These are phyloP conservation scores for Yarrowia yakushimensis DNA, from an alignment of 805 yeast genomes.

Conservation along the genomic window DNA sequence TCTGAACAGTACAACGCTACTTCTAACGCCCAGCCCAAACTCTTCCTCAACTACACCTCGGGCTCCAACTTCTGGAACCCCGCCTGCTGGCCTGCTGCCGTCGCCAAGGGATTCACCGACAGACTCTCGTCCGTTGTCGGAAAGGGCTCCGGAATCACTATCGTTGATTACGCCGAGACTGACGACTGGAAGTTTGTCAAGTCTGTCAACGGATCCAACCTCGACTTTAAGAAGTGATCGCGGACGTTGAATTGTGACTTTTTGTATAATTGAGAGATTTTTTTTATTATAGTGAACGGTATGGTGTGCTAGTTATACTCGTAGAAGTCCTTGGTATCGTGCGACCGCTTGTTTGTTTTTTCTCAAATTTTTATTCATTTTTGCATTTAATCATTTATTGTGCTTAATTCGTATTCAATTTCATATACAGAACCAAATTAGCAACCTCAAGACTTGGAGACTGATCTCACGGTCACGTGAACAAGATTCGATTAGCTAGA, in stretches of 20 bases:
- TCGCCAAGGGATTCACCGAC: conserved; percentile 49
- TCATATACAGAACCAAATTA: no score
- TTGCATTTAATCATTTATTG: no score
- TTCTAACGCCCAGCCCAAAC: conserved; percentile 43
- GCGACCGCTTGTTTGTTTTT: no score
- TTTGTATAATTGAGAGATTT: not conserved
- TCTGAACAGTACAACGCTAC: conserved; percentile 51
- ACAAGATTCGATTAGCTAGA: no score
- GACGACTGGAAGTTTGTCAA: conserved; percentile 55
- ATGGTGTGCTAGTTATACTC: no score
- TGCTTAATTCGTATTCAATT: no score
- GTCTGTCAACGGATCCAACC: conserved; percentile 16
- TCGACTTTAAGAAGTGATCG: conserved; percentile 20
- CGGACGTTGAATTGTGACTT: not conserved
- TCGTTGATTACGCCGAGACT: conserved; percentile 63
- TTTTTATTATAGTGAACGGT: no score
- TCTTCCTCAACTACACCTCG: conserved; percentile 68
- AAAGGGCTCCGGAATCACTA: conserved; percentile 59
- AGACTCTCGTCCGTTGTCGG: conserved; percentile 32
- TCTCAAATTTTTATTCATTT: no score
- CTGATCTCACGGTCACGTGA: no score
- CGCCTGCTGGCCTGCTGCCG: conserved; percentile 69
- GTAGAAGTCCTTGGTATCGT: no score
- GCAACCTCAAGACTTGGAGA: no score
- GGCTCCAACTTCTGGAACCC: conserved; percentile 70